Evolutionary conservation across 352 stramenopile genomes (phyloP), one percentile per base, ranked within the genome.

Genomic region (Globisporangium polare): DNA sequence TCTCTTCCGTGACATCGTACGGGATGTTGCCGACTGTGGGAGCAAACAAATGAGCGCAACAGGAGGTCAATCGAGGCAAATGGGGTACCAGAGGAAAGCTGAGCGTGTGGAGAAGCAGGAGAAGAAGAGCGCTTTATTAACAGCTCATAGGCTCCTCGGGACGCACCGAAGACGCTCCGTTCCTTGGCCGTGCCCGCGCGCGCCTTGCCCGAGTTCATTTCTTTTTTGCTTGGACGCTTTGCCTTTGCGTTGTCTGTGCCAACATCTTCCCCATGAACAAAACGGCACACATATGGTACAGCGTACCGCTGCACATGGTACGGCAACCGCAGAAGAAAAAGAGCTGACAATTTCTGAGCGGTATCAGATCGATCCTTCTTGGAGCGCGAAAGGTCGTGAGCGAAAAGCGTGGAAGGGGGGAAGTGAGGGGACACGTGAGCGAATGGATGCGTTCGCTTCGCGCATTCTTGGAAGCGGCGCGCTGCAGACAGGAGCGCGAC

Each of bases 1-100:
- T 83, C 10, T 95, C 86, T 49, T 95, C 86, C 13, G 86, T 90
- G 46, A 95, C 86, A 79, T 95, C 86, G 67, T 95, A 95, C 50
- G 86, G 86, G 53, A 95, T 95, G 67, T 95, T 95, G 61, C 86
- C 86, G 45, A 95, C 86, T 95, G 65, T 12, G 31, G 45, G n/a
- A 22, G 8, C 29, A 33, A 59, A 42, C 66, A 49, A 33, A 29
- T 5, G 20, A 56, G 50, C 18, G 50, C 24, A 69, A 58, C 17
- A 53, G 1, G 12, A 60, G 47, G 59, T 49, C 22, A 29, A 68
- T 27, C 54, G 42, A n/a, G 56, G 29, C 31, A 56, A 12, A 31
- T 37, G 18, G 22, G 15, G 45, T 9, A 67, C 7, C 26, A 62
- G 56, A 33, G 46, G 60, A 53, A 29, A 69, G 51, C 27, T 7